Percentiles rank a stretch among this genome's conserved stretches.
phyloP scores from a whole-genome alignment of 257 asterid genomes.

The Apocynum venetum region DNA sequence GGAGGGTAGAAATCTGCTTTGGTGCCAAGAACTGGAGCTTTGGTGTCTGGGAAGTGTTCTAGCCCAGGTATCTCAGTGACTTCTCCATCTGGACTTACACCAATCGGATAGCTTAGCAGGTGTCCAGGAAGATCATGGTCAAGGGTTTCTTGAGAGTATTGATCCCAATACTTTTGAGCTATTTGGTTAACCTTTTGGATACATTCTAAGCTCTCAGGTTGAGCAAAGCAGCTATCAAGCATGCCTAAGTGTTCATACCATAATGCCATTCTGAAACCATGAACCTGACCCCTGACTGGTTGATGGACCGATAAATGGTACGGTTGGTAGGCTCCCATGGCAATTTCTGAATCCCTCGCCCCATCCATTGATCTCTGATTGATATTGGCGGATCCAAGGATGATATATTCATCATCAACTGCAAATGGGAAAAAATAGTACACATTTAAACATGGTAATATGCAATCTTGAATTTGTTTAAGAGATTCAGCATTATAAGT shows the following conservation, averaged over 20 bases:
- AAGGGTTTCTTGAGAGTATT: slow-evolving; percentile 28
- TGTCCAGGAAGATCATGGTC: slow-evolving; percentile 58
- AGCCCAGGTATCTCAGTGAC: slow-evolving; percentile 47
- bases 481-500: background rate
- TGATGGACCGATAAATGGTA: slow-evolving; percentile 38
- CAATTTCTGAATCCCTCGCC: slow-evolving; percentile 66
- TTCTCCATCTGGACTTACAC: slow-evolving; percentile 39
- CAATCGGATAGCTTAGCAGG: slow-evolving; percentile 53
- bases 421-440: slow-evolving; percentile 13
- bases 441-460: background rate
- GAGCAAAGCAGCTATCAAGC: slow-evolving; percentile 39
- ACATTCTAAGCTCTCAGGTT: slow-evolving; percentile 51
- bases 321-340: slow-evolving; percentile 81
- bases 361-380: slow-evolving; percentile 82
- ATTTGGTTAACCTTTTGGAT: slow-evolving; percentile 41
- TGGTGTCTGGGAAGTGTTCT: slow-evolving; percentile 54
- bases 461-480: background rate
- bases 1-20: slow-evolving; percentile 37
- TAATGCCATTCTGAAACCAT: slow-evolving; percentile 68
- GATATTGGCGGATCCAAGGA: slow-evolving; percentile 68
- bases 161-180: slow-evolving; percentile 47
- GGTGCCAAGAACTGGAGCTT: slow-evolving; percentile 51
- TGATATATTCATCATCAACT: slow-evolving; percentile 80
- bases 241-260: slow-evolving; percentile 69
- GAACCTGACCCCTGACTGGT: slow-evolving; percentile 63